phyloP scores from a whole-genome alignment of 352 stramenopile species.

The Phytophthora macrochlamydospora region DNA sequence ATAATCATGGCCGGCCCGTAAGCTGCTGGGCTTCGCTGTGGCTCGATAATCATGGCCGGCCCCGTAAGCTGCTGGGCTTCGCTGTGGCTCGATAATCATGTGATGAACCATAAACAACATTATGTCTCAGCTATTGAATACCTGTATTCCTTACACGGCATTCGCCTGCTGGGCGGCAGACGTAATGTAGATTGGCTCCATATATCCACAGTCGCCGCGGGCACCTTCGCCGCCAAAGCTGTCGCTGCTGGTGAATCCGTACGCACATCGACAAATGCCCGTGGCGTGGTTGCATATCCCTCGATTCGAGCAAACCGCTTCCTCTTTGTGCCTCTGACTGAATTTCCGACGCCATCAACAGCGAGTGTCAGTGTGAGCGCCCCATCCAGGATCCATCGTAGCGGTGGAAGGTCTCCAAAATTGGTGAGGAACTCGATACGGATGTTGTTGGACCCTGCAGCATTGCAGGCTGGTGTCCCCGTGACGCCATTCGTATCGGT shows the following conservation, averaged over 20 bases:
- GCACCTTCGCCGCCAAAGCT: slow-evolving; percentile 79
- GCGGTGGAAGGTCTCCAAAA: slow-evolving; percentile 64
- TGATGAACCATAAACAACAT: no score
- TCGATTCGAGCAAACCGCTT: slow-evolving; percentile 66
- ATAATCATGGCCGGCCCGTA: no score
- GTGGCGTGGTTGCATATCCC: slow-evolving; percentile 56
- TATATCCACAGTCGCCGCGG: slow-evolving; percentile 92
- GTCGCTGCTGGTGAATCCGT: slow-evolving; percentile 83
- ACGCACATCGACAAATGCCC: slow-evolving; percentile 65
- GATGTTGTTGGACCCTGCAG: slow-evolving; percentile 56
- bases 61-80: no score
- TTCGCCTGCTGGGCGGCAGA: slow-evolving; percentile 70
- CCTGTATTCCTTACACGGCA: slow-evolving; percentile 27
- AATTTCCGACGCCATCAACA: slow-evolving; percentile 49
- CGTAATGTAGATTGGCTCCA: slow-evolving; percentile 73
- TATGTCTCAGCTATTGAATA: no score
- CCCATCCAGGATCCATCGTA: slow-evolving; percentile 73
- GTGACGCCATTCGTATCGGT: slow-evolving; percentile 21
- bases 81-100: no score
- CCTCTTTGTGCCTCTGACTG: slow-evolving; percentile 62
- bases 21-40: no score
- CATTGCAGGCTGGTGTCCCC: slow-evolving; percentile 42
- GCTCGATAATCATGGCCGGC: no score
- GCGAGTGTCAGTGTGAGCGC: slow-evolving; percentile 55
- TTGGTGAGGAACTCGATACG: slow-evolving; percentile 69